Evolutionary conservation across 805 yeast species (phyloP).

Genomic region (Candida awuae): DNA sequence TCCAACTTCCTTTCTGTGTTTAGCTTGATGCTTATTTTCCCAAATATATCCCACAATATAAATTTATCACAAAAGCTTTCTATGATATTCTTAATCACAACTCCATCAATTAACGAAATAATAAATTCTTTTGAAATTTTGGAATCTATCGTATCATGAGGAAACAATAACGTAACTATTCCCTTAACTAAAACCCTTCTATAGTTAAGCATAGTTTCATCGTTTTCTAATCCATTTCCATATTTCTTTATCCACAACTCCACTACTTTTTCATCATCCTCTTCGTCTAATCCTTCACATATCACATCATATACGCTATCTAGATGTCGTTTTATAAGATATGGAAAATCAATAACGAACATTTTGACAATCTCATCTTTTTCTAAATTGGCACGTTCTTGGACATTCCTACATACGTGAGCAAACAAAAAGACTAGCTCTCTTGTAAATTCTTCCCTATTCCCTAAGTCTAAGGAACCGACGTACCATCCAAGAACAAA

Average conservation of each 20-base stretch:
- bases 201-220: neutral
- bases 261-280: neutral
- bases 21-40: slow-evolving; percentile 13
- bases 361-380: slow-evolving; percentile 4
- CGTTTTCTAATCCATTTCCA: slow-evolving; percentile 5
- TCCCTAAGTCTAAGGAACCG: slow-evolving; percentile 27
- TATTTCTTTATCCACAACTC: slow-evolving; percentile 2
- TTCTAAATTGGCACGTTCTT: slow-evolving; percentile 22
- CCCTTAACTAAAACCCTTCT: slow-evolving; percentile 26
- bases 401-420: slow-evolving; percentile 33
- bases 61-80: slow-evolving; percentile 45
- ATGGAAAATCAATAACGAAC: slow-evolving; percentile 5
- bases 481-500: slow-evolving; percentile 42
- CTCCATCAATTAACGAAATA: slow-evolving; percentile 34
- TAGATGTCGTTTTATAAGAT: slow-evolving; percentile 1
- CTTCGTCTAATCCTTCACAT: neutral
- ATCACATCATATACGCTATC: neutral
- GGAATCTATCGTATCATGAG: slow-evolving; percentile 35
- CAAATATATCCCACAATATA: slow-evolving; percentile 39
- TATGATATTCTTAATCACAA: slow-evolving; percentile 34
- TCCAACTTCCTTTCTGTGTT: neutral
- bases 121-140: slow-evolving; percentile 32
- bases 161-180: slow-evolving; percentile 31
- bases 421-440: slow-evolving; percentile 36
- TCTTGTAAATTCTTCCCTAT: slow-evolving; percentile 33